phyloP scores from a whole-genome alignment of 2,329 filamentous ascomycete genomes.

The Phyllosticta capitalensis region DNA sequence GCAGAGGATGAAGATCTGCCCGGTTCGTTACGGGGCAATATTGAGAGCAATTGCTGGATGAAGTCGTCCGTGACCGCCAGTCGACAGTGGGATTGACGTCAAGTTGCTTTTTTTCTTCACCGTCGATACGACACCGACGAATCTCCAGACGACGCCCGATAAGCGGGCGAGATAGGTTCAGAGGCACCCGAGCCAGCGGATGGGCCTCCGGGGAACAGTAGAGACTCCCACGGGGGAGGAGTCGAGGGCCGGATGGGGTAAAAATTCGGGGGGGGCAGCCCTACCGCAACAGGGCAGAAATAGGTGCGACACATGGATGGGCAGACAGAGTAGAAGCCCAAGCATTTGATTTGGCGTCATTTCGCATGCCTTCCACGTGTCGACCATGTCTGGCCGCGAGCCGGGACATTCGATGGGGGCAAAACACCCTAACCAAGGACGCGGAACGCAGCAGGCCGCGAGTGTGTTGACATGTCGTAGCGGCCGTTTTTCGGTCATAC shows the following conservation, averaged over 20 bases:
- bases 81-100: not conserved
- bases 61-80: not conserved
- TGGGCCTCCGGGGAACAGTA: not conserved
- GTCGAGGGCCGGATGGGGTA: not conserved
- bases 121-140: not conserved
- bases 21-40: not conserved
- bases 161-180: not conserved
- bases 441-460: not conserved
- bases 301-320: not conserved
- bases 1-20: not conserved
- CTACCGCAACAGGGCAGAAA: not conserved
- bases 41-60: not conserved
- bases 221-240: not conserved
- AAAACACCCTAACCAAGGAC: not conserved
- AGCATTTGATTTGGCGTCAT: conserved; percentile 2
- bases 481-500: not conserved
- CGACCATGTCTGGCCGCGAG: not conserved
- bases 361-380: conserved; percentile 4
- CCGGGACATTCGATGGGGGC: not conserved
- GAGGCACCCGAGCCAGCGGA: not conserved
- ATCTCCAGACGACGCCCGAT: not conserved
- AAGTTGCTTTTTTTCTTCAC: not conserved
- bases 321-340: not conserved
- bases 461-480: not conserved
- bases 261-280: not conserved